Conservation (phyloP, 345 rosid species). For the Eucalyptus tenuipes region DNA sequence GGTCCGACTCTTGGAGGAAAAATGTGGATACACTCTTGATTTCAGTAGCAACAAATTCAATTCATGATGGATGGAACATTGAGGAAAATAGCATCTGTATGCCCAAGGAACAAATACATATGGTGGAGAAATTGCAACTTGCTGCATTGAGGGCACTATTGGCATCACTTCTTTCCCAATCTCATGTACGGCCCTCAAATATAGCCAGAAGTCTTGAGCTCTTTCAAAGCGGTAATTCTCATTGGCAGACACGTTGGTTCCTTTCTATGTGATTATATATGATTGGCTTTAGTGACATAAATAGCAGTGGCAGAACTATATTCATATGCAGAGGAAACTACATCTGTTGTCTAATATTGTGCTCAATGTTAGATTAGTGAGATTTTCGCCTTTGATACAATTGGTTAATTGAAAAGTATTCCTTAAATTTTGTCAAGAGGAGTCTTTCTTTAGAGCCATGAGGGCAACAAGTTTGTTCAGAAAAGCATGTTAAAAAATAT, state of each 20-base stretch:
- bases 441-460: neutral
- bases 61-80: constrained; percentile 16
- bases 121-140: constrained; percentile 48
- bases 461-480: neutral
- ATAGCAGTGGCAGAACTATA: neutral
- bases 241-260: neutral
- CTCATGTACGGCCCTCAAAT: constrained; percentile 40
- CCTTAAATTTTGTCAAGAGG: neutral
- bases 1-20: constrained; percentile 60
- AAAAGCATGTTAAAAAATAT: neutral
- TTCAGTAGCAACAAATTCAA: constrained; percentile 37
- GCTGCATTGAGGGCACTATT: constrained; percentile 62
- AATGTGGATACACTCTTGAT: constrained; percentile 49
- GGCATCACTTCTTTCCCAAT: constrained; percentile 69
- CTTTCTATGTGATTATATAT: neutral
- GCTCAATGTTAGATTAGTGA: neutral
- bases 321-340: neutral
- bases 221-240: constrained; percentile 53
- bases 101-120: constrained; percentile 11
- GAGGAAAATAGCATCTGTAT: constrained; percentile 19
- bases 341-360: neutral
- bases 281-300: neutral
- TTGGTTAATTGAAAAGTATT: neutral
- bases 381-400: neutral
- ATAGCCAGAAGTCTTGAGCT: constrained; percentile 63